Evolutionary conservation across 2,329 filamentous ascomycete species (phyloP), one percentile per base, ranked within the genome.

Genomic region (Acephala macrosclerotiorum): DNA sequence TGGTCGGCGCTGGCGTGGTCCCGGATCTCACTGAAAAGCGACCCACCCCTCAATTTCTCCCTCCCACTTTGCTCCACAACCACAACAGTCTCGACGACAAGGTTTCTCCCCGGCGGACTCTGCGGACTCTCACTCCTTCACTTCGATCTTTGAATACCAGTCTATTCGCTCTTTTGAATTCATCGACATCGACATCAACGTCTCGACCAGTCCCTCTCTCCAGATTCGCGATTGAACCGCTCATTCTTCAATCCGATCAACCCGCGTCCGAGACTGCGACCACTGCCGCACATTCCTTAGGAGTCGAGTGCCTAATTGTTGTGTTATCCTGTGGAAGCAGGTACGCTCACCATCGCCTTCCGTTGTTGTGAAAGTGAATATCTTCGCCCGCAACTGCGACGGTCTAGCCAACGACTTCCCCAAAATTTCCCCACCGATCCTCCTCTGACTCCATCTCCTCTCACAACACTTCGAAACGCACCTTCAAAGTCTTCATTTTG

Each of bases 181-280:
- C 26, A 12, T 38, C 26, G 18, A 36, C 26, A 25, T 22, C 49
- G 49, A 53, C 22, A 49, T 49, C 45, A 22, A 49, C 45, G 6
- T 53, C 49, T 53, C 26, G 25, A 29, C 25, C 49, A 7, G 49
- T 33, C 49, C 14, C 14, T 53, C 49, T 53, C 49, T 53, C 25
- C 8, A 26, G 22, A 33, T 53, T 53, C 29, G 22, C 36, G 20
- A 36, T 60, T 58, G 57, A 53, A 64, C 36, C 62, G 56, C 38
- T 64, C 58, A n/a, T 61, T 60, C 62, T 60, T 47, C 57, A 58
- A 51, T 60, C 62, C 47, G 29, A 5, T 22, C 56, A 60, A 26
- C n/a, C 40, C 35, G 51, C 58, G 63, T 65, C 51, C 33, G 57
- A 60, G 45, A 53, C 62, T 40, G 29, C 45, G 47, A 36, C 38